Evolutionary conservation across 148 eudicot genomes (phyloP).

Genomic region (Chenopodium suecicum): DNA sequence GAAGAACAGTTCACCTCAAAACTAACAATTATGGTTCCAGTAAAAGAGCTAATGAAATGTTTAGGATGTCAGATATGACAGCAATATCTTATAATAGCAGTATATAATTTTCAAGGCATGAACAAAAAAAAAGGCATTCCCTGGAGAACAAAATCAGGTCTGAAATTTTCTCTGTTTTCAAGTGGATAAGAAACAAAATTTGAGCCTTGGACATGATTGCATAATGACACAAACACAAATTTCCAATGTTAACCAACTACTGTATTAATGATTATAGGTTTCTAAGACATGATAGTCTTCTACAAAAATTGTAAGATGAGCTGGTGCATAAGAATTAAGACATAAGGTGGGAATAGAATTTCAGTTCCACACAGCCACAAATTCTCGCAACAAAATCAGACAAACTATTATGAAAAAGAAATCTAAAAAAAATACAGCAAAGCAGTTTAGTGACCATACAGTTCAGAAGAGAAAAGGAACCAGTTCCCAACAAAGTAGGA

Average conservation of each 20-base stretch:
- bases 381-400: not conserved
- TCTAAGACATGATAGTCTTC: not conserved
- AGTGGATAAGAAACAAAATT: not conserved
- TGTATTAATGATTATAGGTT: not conserved
- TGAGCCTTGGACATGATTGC: not conserved
- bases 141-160: not conserved
- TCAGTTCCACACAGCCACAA: not conserved
- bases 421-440: not conserved
- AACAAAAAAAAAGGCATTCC: not conserved
- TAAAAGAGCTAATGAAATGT: not conserved
- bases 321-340: not conserved
- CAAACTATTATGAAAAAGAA: not conserved
- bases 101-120: not conserved
- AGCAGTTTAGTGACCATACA: slow-evolving; percentile 44
- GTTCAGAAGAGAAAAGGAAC: slow-evolving; percentile 79
- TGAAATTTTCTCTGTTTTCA: not conserved
- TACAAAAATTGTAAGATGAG: not conserved
- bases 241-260: not conserved
- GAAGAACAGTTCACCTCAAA: not conserved
- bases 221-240: not conserved
- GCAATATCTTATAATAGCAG: not conserved
- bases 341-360: not conserved
- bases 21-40: not conserved
- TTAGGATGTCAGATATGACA: not conserved
- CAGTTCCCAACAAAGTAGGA: slow-evolving; percentile 89